Evolutionary conservation across 225 moss, liverwort and hornwort species (phyloP).

Genomic region (Climacium dendroides): DNA sequence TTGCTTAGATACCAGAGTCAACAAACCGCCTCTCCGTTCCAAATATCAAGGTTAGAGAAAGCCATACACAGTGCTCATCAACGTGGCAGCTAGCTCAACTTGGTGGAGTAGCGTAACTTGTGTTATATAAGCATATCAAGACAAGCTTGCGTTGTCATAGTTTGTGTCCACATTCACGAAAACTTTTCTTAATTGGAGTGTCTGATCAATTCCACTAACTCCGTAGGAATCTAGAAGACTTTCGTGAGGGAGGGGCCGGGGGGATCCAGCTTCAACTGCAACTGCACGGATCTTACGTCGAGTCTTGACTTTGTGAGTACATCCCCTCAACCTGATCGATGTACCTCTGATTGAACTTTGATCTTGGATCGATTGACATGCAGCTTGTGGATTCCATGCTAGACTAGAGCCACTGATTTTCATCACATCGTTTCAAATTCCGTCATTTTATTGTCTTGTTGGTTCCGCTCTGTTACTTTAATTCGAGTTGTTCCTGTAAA

Average conservation of each 20-base stretch:
- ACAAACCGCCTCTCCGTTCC: background rate
- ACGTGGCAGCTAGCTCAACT: background rate
- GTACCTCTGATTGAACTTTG: background rate
- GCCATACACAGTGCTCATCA: background rate
- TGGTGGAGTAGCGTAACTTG: background rate
- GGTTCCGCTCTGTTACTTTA: background rate
- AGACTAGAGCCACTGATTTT: background rate
- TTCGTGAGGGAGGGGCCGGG: background rate
- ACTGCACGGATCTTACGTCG: background rate
- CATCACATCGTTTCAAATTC: background rate
- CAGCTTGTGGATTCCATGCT: background rate
- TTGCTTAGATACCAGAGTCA: background rate
- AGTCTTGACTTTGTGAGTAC: background rate
- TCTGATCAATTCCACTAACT: background rate
- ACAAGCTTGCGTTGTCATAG: background rate
- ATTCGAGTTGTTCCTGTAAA: background rate
- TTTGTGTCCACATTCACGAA: background rate
- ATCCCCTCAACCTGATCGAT: background rate
- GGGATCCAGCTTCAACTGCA: background rate
- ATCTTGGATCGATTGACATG: background rate
- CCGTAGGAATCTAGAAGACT: background rate
- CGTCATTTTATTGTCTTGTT: background rate
- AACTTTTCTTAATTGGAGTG: background rate
- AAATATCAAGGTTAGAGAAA: background rate
- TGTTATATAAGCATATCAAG: background rate